These are phyloP conservation scores for Martiniozyma asiatica DNA, from an alignment of 1,139 yeast species.

Conservation along the genomic window DNA sequence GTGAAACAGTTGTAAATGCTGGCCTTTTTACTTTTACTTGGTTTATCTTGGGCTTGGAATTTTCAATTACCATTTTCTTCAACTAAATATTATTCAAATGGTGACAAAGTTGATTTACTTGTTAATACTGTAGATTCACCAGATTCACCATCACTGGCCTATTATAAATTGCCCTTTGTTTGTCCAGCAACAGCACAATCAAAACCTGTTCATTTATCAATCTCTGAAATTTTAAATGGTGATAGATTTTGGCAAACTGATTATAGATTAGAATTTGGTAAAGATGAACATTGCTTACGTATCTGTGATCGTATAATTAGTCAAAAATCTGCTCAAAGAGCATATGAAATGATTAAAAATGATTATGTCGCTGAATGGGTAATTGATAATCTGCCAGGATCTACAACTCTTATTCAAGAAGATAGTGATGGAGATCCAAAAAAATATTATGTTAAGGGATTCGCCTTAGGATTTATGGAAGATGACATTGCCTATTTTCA, in stretches of 20 bases:
- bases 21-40: too few species aligned
- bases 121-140: constrained; percentile 79
- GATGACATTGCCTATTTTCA: constrained; percentile 49
- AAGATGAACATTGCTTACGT: constrained; percentile 52
- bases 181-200: constrained; percentile 53
- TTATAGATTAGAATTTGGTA: constrained; percentile 47
- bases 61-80: constrained; percentile 20
- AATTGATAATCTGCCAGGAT: constrained; percentile 78
- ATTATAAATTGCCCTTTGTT: constrained; percentile 67
- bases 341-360: constrained; percentile 49
- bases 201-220: constrained; percentile 52
- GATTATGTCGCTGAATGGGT: constrained; percentile 80
- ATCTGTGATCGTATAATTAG: constrained; percentile 53
- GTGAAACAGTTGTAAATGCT: too few species aligned
- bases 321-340: constrained; percentile 39
- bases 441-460: constrained; percentile 78
- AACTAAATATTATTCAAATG: constrained; percentile 25
- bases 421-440: constrained; percentile 32
- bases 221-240: constrained; percentile 72
- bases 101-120: constrained; percentile 55
- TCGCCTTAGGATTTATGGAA: constrained; percentile 64
- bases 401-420: constrained; percentile 67
- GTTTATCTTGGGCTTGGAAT: background rate
- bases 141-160: too few species aligned
- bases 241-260: constrained; percentile 72